These are phyloP conservation scores for Punctularia strigosozonata DNA, from an alignment of 768 basidiomycete species.

Conservation along the genomic window DNA sequence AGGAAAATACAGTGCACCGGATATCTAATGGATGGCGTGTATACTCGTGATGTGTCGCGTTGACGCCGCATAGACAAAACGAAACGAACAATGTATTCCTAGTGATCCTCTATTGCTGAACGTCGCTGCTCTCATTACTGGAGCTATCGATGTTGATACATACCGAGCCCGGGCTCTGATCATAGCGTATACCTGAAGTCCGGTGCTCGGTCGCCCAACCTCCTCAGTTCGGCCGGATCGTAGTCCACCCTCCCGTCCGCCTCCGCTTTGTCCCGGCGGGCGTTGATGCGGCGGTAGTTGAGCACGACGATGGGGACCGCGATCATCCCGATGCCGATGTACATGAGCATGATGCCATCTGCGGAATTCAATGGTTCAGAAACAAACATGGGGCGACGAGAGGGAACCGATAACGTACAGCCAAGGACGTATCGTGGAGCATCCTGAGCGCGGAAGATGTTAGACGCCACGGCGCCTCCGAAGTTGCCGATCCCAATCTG, in stretches of 20 bases:
- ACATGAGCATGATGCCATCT: constrained; percentile 60
- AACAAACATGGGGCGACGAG: not conserved
- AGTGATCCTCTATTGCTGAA: not conserved
- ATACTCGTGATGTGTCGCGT: not conserved
- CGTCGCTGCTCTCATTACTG: no score
- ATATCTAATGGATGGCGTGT: not conserved
- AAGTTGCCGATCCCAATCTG: constrained; percentile 63
- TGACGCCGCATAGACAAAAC: not conserved
- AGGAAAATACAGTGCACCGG: not conserved
- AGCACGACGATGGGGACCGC: constrained; percentile 34
- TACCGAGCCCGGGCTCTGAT: no score
- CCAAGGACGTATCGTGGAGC: constrained; percentile 50
- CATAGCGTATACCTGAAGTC: constrained; percentile 48
- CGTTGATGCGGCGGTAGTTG: constrained; percentile 45
- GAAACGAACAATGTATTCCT: not conserved
- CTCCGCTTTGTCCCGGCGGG: constrained; percentile 30
- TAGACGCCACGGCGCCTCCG: constrained; percentile 49
- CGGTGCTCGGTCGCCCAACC: constrained; percentile 49
- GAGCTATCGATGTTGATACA: no score
- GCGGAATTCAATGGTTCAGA: not conserved
- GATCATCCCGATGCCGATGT: constrained; percentile 53
- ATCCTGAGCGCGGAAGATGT: constrained; percentile 49
- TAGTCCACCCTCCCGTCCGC: constrained; percentile 16
- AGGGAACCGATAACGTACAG: constrained; percentile 34
- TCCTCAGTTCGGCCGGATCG: constrained; percentile 17